A percentile compares a stretch with the other conserved stretches of the same genome.
These are phyloP conservation scores for Alternaria gaisen DNA, from an alignment of 2,329 filamentous ascomycete genomes.

Conservation along the genomic window DNA sequence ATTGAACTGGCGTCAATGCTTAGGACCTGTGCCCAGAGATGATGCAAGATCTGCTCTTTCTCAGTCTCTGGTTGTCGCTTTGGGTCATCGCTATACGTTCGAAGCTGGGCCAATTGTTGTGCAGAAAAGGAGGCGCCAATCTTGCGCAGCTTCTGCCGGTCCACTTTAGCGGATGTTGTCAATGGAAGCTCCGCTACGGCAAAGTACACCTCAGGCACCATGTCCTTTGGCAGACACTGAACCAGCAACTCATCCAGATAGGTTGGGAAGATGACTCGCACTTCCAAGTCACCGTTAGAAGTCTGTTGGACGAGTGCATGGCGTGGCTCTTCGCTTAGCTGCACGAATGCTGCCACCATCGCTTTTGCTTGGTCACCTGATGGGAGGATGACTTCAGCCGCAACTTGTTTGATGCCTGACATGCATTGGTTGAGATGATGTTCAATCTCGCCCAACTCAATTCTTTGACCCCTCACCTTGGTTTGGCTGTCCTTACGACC, in stretches of 20 bases:
- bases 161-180: too few species aligned
- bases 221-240: too few species aligned
- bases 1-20: not conserved
- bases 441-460: slow-evolving; percentile 30
- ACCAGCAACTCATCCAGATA: too few species aligned
- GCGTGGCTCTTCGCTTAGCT: too few species aligned
- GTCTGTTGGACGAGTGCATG: too few species aligned
- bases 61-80: not conserved
- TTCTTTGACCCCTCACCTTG: slow-evolving; percentile 26
- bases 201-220: too few species aligned
- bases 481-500: slow-evolving; percentile 27
- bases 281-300: too few species aligned
- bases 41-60: not conserved
- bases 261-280: too few species aligned
- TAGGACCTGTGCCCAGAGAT: not conserved
- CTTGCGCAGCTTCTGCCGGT: too few species aligned
- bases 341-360: not conserved
- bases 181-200: too few species aligned
- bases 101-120: slow-evolving; percentile 4
- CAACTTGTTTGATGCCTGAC: not conserved
- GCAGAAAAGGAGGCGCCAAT: too few species aligned
- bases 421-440: not conserved
- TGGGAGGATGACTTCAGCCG: not conserved
- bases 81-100: not conserved
- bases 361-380: not conserved